phyloP scores from a whole-genome alignment of 257 asterid genomes.

The Cordia subcordata region DNA sequence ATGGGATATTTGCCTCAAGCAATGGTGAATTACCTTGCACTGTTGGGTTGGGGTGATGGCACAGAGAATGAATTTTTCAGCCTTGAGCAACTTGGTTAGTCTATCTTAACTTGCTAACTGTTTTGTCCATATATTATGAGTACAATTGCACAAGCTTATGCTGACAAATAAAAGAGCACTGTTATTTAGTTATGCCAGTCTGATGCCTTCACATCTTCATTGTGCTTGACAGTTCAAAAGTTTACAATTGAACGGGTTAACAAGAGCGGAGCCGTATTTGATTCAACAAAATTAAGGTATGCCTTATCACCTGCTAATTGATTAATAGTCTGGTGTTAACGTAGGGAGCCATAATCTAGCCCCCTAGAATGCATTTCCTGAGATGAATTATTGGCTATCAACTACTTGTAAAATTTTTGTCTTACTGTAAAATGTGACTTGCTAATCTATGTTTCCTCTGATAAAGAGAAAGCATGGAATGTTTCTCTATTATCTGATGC shows the following conservation, averaged over 20 bases:
- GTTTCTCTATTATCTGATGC: conserved; percentile 13
- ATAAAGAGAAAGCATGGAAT: conserved; percentile 14
- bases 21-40: conserved; percentile 90
- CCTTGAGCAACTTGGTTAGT: conserved; percentile 81
- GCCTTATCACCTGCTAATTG: conserved; percentile 36
- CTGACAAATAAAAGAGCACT: conserved; percentile 2
- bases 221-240: conserved; percentile 58
- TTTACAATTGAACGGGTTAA: conserved; percentile 92
- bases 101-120: conserved; percentile 9
- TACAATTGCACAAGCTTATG: conserved; percentile 16
- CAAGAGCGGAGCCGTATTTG: conserved; percentile 90
- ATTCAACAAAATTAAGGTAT: conserved; percentile 83
- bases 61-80: conserved; percentile 88
- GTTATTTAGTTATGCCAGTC: conserved; percentile 2
- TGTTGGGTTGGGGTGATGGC: conserved; percentile 99
- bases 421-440: neutral
- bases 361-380: neutral
- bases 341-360: conserved; percentile 32
- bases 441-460: conserved; percentile 1
- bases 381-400: conserved; percentile 6
- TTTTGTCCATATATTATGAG: conserved; percentile 10
- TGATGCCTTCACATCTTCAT: conserved; percentile 13
- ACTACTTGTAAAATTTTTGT: conserved; percentile 7
- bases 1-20: conserved; percentile 88
- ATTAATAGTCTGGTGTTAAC: conserved; percentile 61